Evolutionary conservation across 2,329 filamentous ascomycete species (phyloP).

Genomic region (Colletotrichum musicola): DNA sequence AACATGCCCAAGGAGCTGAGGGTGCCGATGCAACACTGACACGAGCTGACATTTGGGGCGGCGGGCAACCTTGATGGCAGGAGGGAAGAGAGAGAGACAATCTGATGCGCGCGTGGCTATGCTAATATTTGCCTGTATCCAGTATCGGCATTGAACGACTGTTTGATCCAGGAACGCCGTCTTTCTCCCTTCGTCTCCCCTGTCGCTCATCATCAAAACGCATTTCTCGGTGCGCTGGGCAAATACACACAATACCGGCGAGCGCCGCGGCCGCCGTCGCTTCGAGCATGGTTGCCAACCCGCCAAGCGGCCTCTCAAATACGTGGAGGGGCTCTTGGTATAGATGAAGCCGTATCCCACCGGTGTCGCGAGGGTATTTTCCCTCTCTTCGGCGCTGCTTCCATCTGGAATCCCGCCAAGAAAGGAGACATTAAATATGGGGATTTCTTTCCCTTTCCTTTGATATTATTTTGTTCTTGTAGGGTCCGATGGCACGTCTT

Average conservation of each 20-base stretch:
- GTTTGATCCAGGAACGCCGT: background rate
- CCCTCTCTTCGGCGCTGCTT: background rate
- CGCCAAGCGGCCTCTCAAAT: background rate
- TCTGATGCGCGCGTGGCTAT: slow-evolving; percentile 14
- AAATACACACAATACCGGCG: background rate
- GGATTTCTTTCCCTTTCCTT: no score
- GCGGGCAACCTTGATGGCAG: background rate
- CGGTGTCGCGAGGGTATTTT: background rate
- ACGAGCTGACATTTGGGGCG: background rate
- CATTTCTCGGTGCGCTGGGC: slow-evolving; percentile 13
- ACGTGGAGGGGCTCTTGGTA: background rate
- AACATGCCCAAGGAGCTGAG: background rate
- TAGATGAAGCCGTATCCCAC: background rate
- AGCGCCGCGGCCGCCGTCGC: background rate
- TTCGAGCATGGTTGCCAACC: background rate
- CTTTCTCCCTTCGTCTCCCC: background rate
- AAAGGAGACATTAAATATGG: background rate
- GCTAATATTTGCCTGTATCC: background rate
- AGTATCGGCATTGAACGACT: background rate
- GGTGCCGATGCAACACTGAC: background rate
- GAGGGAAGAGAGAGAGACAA: slow-evolving; percentile 9
- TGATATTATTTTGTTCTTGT: no score
- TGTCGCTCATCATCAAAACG: slow-evolving; percentile 22
- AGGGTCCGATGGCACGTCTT: no score
- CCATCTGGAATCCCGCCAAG: background rate